phyloP scores from a whole-genome alignment of 441 rosid genomes.

The Arabidopsis lyrata region DNA sequence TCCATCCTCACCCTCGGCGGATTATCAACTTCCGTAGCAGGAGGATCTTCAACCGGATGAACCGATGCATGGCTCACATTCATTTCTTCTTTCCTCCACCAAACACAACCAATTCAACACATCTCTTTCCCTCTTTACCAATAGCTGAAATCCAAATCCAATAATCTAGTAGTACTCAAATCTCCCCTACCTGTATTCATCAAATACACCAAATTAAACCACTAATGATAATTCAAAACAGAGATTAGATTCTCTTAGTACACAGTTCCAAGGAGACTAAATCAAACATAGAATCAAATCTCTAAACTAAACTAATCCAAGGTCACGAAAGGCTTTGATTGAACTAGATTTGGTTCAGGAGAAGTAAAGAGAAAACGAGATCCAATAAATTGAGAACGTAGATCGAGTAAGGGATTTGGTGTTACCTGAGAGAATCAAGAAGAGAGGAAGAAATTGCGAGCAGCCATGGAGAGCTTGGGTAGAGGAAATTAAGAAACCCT shows the following conservation, averaged over 20 bases:
- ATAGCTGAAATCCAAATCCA: constrained; percentile 3
- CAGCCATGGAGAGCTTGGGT: constrained; percentile 31
- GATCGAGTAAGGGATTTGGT: constrained; percentile 29
- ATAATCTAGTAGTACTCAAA: too few species aligned
- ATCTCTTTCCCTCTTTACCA: constrained; percentile 10
- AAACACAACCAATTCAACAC: constrained; percentile 12
- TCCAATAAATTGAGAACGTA: constrained; percentile 14
- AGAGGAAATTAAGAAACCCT: constrained; percentile 29
- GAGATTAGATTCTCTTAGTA: neutral
- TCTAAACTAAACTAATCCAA: neutral
- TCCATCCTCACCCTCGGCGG: constrained; percentile 80
- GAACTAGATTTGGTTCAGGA: neutral
- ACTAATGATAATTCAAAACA: neutral
- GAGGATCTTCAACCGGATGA: constrained; percentile 90
- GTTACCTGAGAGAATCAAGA: constrained; percentile 41
- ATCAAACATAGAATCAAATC: neutral
- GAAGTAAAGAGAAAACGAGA: constrained; percentile 32
- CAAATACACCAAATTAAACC: constrained; percentile 26
- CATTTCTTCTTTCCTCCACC: constrained; percentile 45
- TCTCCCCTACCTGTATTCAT: constrained; percentile 14
- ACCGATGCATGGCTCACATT: constrained; percentile 74
- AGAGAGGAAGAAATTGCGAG: constrained; percentile 20
- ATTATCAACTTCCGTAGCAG: constrained; percentile 52
- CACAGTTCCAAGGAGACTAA: neutral
- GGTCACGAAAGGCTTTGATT: neutral